Evolutionary conservation across 2,329 filamentous ascomycete genomes (phyloP), one percentile per base, ranked within the genome.

Genomic region (Clarireedia hainanense): DNA sequence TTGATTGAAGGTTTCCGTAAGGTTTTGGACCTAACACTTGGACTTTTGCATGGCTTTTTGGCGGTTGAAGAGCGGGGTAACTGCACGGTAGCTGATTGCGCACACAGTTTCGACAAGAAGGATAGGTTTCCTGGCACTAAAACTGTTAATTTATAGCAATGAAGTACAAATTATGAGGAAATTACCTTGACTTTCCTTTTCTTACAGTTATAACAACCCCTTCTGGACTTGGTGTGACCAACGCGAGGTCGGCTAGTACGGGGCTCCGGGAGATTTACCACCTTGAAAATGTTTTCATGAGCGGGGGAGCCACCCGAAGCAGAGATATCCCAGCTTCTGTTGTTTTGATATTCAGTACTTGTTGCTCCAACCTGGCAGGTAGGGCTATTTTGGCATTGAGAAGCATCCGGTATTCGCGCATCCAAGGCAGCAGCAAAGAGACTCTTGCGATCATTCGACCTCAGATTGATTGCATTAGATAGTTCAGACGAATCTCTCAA

Each of bases 161-260:
- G 3, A 2, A 10, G 5, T 2, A 46, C 34, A n/a, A 5, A 4
- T 3, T 1, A 6, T 6, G 2, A 1, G 7, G 20, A 17, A n/a
- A 9, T 2, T 30, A 53, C 51, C n/a, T 47, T 47, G 2, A 47
- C 20, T 17, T 30, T 53, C n/a, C 51, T 14, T 37, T 7, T 37
- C 30, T 53, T 53, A 24, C 51, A 53, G 36, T 40, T 47, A 10
- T 39, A 47, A 39, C 30, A 47, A n/a, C 42, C 51, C 4, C 51
- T 15, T 42, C 34, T 48, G 9, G 43, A 53, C 30, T 53, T 53
- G 39, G 20, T 53, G 43, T 47, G 34, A 6, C 43, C 43, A 37
- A 27, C 42, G 14, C 42, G 43, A 24, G 34, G 42, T 40, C 39
- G 39, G 12, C 10, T n/a, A 15, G 39, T n/a, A 6, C 5, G 17